These are phyloP conservation scores for Mallotus repandus DNA, from an alignment of 441 rosid genomes.

Conservation along the genomic window DNA sequence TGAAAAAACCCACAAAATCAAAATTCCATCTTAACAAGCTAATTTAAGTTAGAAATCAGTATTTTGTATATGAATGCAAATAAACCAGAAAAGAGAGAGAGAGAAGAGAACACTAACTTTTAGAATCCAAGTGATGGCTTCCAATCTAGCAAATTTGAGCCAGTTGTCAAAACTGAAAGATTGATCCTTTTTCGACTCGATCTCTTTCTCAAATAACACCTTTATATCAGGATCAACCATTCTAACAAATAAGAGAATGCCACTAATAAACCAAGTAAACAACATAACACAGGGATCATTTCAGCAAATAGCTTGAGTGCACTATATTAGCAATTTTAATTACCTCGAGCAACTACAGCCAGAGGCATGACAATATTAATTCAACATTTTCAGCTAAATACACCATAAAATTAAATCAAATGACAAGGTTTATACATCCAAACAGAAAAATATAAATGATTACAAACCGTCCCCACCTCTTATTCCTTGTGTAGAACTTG, in stretches of 20 bases:
- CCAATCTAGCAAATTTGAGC: constrained; percentile 40
- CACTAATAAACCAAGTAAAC: too few relatives aligned
- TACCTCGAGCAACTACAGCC: too few relatives aligned
- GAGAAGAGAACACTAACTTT: constrained; percentile 32
- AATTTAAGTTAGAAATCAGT: neutral
- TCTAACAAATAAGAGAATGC: too few relatives aligned
- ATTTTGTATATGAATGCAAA: neutral
- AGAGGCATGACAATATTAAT: too few relatives aligned
- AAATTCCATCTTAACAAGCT: neutral
- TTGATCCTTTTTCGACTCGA: constrained; percentile 22
- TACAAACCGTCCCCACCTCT: constrained; percentile 23
- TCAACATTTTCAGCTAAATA: too few relatives aligned
- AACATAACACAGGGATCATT: too few relatives aligned
- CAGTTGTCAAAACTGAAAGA: constrained; percentile 26
- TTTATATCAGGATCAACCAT: too few relatives aligned
- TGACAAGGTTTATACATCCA: too few relatives aligned
- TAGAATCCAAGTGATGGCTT: constrained; percentile 53
- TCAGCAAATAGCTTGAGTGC: too few relatives aligned
- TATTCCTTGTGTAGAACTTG: constrained; percentile 22
- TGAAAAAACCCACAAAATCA: constrained; percentile 10
- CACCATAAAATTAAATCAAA: too few relatives aligned
- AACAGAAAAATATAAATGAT: neutral
- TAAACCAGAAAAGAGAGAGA: neutral
- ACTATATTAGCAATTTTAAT: too few relatives aligned
- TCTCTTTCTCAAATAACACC: constrained; percentile 25